These are phyloP conservation scores for Heliosperma pusillum DNA, from an alignment of 148 eudicot genomes.

Conservation along the genomic window DNA sequence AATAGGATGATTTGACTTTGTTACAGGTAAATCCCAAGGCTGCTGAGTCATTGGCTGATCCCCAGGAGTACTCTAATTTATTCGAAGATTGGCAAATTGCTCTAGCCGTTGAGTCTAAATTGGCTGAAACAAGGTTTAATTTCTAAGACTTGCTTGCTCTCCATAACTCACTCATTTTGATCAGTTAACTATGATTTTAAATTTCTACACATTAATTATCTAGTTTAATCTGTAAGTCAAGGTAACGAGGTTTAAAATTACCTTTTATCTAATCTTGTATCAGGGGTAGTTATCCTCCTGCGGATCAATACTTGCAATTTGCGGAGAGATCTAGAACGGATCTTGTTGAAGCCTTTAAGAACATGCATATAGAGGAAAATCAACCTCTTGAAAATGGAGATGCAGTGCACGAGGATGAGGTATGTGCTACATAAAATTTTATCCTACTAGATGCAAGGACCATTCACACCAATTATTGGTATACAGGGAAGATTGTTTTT, in stretches of 20 bases:
- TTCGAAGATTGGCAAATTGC: slow-evolving; percentile 98
- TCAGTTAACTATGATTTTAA: neutral
- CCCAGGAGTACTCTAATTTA: slow-evolving; percentile 84
- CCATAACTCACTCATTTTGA: neutral
- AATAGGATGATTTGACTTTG: neutral
- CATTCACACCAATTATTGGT: neutral
- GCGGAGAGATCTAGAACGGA: slow-evolving; percentile 68
- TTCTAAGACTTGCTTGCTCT: neutral
- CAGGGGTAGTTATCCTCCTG: slow-evolving; percentile 73
- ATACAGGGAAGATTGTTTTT: neutral
- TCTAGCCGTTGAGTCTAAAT: slow-evolving; percentile 69
- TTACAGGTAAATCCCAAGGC: slow-evolving; percentile 86
- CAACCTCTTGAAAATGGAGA: slow-evolving; percentile 80
- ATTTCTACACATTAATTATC: neutral
- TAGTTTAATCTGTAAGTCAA: neutral
- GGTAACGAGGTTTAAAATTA: neutral
- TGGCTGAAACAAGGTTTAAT: slow-evolving; percentile 77
- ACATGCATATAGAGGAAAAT: slow-evolving; percentile 74
- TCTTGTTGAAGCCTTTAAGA: slow-evolving; percentile 84
- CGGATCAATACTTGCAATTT: slow-evolving; percentile 62
- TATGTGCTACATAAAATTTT: slow-evolving; percentile 19
- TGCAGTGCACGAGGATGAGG: slow-evolving; percentile 75
- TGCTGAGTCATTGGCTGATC: slow-evolving; percentile 96
- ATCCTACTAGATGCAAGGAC: slow-evolving; percentile 1
- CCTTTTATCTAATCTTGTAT: slow-evolving; percentile 23